Evolutionary conservation across 2,329 filamentous ascomycete species (phyloP), one percentile per base, ranked within the genome.

Genomic region (Sporothrix pallida): DNA sequence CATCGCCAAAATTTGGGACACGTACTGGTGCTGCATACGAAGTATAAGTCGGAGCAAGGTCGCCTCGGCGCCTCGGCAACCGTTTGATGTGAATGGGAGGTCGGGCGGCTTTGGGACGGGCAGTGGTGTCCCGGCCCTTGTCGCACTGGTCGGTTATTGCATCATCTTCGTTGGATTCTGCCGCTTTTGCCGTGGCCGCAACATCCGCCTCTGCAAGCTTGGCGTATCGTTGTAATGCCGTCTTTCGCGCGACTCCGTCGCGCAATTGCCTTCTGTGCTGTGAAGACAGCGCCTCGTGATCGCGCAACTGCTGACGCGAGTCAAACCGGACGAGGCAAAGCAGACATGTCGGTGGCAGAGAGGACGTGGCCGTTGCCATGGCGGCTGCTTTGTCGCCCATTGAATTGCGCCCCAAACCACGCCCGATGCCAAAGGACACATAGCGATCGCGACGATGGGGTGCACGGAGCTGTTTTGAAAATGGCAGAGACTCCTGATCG

Each of bases 281-380:
- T 9, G 74, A 60, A 31, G 77, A 78, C 52, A 78, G 75, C 9
- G 79, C 76, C 48, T 79, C 79, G 65, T 76, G 77, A 48, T 78
- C 76, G 31, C 77, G 75, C 52, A 81, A 78, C 48, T 75, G 70
- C 70, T 79, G 84, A 7, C 84, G 81, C 0, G 83, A 83, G 71
- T 87, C 87, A 77, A 91, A 89, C 75, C 87, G 84, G 37, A 87
- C 85, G 78, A 86, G 85, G 78, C 89, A 91, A n/a, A 91, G 82
- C 71, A 90, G 86, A 78, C 89, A 91, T 2, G 69, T 75, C 13
- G 70, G 70, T 12, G 70, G 67, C 8, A 67, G 26, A 1, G 71
- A 23, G 5, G 72, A n/a, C 12, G 42, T 46, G 23, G 54, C 50
- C 10, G 56, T 31, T 37, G 46, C 23, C 46, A 50, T 56, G 20